Percentiles rank a stretch among this genome's conserved stretches.
These are phyloP conservation scores for Annona cherimola DNA, from an alignment of 164 flowering plant genomes.

Conservation along the genomic window DNA sequence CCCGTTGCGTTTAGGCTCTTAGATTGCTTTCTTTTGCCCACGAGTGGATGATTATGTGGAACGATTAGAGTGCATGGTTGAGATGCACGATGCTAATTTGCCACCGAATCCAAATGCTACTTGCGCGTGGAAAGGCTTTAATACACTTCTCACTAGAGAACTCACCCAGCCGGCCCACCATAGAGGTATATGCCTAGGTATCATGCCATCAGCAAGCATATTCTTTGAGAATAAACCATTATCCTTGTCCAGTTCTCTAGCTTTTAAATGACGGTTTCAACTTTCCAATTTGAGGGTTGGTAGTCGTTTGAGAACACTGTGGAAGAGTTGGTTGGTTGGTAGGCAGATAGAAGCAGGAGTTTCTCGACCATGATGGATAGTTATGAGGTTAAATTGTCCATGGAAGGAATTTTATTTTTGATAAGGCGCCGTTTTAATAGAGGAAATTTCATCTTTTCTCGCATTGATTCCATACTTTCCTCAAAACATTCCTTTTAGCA, in stretches of 20 bases:
- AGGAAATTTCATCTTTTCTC: no score
- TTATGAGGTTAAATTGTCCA: background rate
- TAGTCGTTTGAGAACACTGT: background rate
- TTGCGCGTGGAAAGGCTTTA: no score
- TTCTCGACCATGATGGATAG: background rate
- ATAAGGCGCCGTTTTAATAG: no score
- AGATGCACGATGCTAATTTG: no score
- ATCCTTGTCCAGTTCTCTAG: no score
- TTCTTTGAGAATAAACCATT: constrained; percentile 5
- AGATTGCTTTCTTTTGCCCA: no score
- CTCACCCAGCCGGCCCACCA: background rate
- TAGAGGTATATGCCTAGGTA: background rate
- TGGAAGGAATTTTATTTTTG: no score
- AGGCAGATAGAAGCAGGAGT: background rate
- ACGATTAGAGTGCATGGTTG: no score
- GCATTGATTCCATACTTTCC: background rate
- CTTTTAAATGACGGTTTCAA: background rate
- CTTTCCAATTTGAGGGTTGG: background rate
- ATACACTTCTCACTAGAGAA: background rate
- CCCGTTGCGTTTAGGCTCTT: no score
- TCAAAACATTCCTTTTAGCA: background rate
- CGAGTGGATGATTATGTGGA: no score
- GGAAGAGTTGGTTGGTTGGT: background rate
- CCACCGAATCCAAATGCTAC: no score
- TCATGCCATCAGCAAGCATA: background rate